phyloP scores from a whole-genome alignment of 108 stramenopile species.

The Cylindrotheca closterium region DNA sequence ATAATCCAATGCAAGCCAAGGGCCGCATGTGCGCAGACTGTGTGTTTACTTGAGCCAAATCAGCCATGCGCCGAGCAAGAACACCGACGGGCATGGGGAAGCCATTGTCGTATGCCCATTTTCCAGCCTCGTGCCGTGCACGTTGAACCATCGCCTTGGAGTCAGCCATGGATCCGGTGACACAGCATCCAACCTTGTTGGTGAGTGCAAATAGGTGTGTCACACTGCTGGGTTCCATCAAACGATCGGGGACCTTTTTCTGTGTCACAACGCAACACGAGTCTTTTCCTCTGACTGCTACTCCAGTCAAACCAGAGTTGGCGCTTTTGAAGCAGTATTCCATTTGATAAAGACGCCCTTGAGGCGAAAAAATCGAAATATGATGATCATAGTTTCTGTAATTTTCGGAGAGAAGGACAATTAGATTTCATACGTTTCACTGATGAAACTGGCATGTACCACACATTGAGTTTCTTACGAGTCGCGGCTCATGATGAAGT shows the following conservation, averaged over 20 bases:
- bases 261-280: constrained; percentile 93
- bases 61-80: constrained; percentile 95
- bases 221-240: constrained; percentile 89
- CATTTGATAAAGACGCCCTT: constrained; percentile 98
- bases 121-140: constrained; percentile 92
- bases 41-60: constrained; percentile 97
- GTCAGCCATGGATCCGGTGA: constrained; percentile 93
- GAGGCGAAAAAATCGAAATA: constrained; percentile 99
- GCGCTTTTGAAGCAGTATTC: constrained; percentile 99
- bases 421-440: not conserved
- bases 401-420: not conserved
- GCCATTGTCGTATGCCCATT: constrained; percentile 96
- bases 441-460: not conserved
- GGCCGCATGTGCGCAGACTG: constrained; percentile 93
- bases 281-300: constrained; percentile 92
- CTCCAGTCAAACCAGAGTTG: constrained; percentile 91
- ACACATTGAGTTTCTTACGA: constrained; percentile 44
- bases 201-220: constrained; percentile 90
- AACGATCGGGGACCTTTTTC: constrained; percentile 95
- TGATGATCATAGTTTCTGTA: constrained; percentile 91
- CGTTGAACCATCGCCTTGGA: constrained; percentile 85
- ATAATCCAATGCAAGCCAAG: constrained; percentile 84
- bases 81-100: constrained; percentile 90
- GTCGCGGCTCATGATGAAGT: constrained; percentile 67
- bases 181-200: constrained; percentile 85